These are phyloP conservation scores for Apiotrichum montevideense DNA, from an alignment of 1,284 basidiomycete genomes.

Conservation along the genomic window DNA sequence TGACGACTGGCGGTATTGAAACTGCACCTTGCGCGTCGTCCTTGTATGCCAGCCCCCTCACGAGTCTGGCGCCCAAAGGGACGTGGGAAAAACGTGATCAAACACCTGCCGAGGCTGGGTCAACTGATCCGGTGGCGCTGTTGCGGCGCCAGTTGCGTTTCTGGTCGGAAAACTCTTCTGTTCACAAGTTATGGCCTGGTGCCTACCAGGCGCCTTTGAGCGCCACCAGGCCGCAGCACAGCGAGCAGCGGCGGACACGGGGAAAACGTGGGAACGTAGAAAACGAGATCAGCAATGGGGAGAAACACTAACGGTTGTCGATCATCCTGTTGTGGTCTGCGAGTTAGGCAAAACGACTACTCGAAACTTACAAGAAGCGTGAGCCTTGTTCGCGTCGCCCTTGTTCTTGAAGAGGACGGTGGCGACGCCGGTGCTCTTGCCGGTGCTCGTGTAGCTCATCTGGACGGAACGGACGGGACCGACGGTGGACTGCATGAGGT, in stretches of 20 bases:
- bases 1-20: no score
- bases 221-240: constrained; percentile 1
- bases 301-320: constrained; percentile 92
- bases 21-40: no score
- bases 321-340: constrained; percentile 92
- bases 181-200: constrained; percentile 1
- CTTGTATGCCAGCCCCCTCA: no score
- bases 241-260: constrained; percentile 12
- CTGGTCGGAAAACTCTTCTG: background rate
- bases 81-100: no score
- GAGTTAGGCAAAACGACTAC: background rate
- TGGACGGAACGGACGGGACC: constrained; percentile 77
- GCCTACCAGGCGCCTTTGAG: background rate
- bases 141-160: background rate
- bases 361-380: constrained; percentile 58
- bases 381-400: constrained; percentile 88
- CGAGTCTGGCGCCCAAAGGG: no score
- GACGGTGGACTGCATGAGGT: constrained; percentile 85
- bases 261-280: background rate
- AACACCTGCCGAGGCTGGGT: background rate
- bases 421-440: constrained; percentile 84
- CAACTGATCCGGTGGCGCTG: background rate
- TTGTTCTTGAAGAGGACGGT: constrained; percentile 78
- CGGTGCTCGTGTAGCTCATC: constrained; percentile 76
- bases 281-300: constrained; percentile 9